Conservation (phyloP, 768 basidiomycete species). For the Leccinum rimulosum region DNA sequence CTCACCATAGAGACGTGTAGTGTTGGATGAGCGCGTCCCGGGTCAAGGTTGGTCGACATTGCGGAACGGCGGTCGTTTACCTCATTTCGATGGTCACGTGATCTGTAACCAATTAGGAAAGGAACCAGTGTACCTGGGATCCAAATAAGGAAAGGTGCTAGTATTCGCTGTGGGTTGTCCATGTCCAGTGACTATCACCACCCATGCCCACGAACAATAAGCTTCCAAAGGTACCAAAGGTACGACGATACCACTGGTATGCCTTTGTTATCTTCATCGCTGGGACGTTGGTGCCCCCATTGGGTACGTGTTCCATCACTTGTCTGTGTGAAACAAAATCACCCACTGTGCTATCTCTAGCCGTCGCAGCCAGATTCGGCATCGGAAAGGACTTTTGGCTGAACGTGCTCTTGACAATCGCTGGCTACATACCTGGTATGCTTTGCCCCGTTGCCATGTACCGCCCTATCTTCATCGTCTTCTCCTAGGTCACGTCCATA, state of each 20-base stretch:
- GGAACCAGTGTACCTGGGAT: neutral
- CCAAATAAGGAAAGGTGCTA: constrained; percentile 8
- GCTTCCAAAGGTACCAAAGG: constrained; percentile 55
- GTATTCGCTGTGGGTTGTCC: constrained; percentile 3
- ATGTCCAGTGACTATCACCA: constrained; percentile 3
- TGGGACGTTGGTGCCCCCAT: constrained; percentile 88
- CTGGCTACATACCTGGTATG: constrained; percentile 86
- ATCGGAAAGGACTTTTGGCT: constrained; percentile 90
- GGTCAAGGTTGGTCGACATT: constrained; percentile 15
- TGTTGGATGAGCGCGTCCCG: constrained; percentile 20
- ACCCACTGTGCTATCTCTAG: constrained; percentile 39
- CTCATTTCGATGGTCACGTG: constrained; percentile 31
- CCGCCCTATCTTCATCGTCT: constrained; percentile 5
- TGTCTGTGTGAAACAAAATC: neutral
- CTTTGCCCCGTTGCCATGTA: neutral
- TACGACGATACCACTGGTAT: constrained; percentile 75
- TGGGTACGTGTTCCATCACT: constrained; percentile 53
- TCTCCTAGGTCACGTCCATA: constrained; percentile 76
- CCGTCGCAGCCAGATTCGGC: constrained; percentile 91
- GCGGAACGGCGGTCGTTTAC: constrained; percentile 17
- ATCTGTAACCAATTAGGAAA: constrained; percentile 7
- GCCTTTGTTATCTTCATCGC: constrained; percentile 77
- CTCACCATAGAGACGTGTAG: constrained; percentile 18
- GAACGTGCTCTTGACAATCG: constrained; percentile 83
- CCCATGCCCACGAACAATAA: constrained; percentile 41